A percentile compares a stretch with the other conserved stretches of the same genome.
Evolutionary conservation across 2,329 filamentous ascomycete genomes (phyloP).

Genomic region (Trichophyton rubrum): DNA sequence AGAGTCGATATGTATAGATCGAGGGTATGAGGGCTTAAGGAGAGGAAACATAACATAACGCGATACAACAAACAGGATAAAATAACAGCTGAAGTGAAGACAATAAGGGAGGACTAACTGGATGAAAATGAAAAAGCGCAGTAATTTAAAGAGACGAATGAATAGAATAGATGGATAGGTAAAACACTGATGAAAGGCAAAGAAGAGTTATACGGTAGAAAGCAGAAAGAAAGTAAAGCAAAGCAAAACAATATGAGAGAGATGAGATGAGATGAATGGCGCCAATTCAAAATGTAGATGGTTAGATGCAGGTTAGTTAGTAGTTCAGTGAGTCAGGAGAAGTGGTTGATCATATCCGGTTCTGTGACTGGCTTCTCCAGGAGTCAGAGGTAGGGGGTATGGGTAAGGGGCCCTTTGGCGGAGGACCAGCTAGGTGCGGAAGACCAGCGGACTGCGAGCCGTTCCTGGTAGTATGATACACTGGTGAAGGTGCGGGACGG

Average conservation of each 20-base stretch:
- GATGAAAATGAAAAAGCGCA: neutral
- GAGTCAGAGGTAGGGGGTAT: constrained; percentile 36
- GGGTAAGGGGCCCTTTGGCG: constrained; percentile 45
- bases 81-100: neutral
- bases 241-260: neutral
- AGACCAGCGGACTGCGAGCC: constrained; percentile 44
- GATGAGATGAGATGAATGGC: neutral
- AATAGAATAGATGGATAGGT: neutral
- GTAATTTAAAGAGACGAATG: neutral
- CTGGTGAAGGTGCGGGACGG: constrained; percentile 11
- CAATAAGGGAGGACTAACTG: neutral
- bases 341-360: neutral
- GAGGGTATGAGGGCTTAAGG: neutral
- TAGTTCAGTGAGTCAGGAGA: neutral
- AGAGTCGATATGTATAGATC: neutral
- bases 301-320: neutral
- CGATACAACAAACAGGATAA: neutral
- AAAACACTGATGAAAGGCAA: neutral
- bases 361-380: constrained; percentile 2
- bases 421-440: constrained; percentile 51
- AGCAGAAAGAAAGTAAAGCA: too few relatives aligned
- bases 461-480: constrained; percentile 1
- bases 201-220: too few relatives aligned
- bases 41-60: neutral
- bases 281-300: neutral